Evolutionary conservation across 1,284 basidiomycete genomes (phyloP), one percentile per base, ranked within the genome.

Genomic region (Thelephora terrestris): DNA sequence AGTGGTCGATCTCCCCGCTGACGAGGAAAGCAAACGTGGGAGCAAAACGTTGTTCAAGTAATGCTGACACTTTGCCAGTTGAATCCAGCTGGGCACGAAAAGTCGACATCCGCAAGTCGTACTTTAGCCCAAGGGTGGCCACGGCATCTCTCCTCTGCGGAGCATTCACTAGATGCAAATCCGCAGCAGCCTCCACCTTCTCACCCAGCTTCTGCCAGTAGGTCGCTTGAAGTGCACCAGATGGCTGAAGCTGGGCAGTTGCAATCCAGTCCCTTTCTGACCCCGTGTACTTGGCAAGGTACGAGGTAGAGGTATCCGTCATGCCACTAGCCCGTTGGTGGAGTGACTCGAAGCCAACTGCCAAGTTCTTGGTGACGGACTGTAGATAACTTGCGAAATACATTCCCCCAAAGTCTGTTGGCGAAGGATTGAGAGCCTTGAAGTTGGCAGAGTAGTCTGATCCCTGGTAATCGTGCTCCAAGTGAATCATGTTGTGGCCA

Each of bases 161-260:
- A 39, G 82, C 76, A 47, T 86, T 81, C 52, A 94, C 76, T 50
- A 95, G 68, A 64, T 93, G 85, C 55, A 99, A 69, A 61, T 99
- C 95, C 32, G 92, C 91, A 14, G 91, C 96, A n/a, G 95, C 92
- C 52, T 99, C 95, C n/a, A 99, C 89, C 70, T 95, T 94, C 51
- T 96, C 92, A 65, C 83, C 85, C 50, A 99, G 70, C 64, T 90
- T 90, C 57, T 98, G 94, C 89, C 91, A 98, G 70, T 99, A 99
- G 14, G 92, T 95, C 39, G 92, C 81, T 66, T 94, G 89, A 34
- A 97, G 61, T 47, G 94, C 78, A 35, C 95, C 94, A 38, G 79
- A 73, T n/a, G 84, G 76, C 65, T 96, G 91, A 32, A 96, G 59
- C 63, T 94, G 91, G 7, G 91, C 87, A 4, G 94, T 97, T 25